Evolutionary conservation across 2,329 filamentous ascomycete genomes (phyloP), one percentile per base, ranked within the genome.

Genomic region (Pseudogymnoascus sp.): DNA sequence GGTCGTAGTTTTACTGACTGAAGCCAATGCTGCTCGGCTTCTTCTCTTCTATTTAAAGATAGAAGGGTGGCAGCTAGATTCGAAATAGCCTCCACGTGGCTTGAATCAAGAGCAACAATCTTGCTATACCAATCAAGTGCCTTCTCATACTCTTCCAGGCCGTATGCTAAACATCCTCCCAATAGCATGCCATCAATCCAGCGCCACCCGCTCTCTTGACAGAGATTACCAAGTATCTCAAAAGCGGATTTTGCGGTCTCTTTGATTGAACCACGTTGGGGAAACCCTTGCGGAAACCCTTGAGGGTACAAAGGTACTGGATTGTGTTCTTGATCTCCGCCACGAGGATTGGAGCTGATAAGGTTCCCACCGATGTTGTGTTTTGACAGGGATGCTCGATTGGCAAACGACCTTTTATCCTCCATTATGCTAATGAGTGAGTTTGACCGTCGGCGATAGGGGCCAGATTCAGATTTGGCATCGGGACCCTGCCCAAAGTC

Each of bases 141-240:
- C 66, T 91, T 88, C 65, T 89, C 83, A 71, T 94, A 96, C 71
- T 91, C 86, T 65, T 91, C 91, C 12, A 97, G 77, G 6, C 90
- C 92, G 76, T 97, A 97, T 59, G 93, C 88, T 63, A 99, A 79
- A 75, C 94, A 97, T 2, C 94, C 94, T 39, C 90, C 91, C 6
- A 97, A 79, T 39, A 97, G 79, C 79, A 97, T 92, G 2, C 94
- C 94, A 71, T 97, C 93, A 61, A 92, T 83, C 94, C 94, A 99
- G 68, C 86, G 83, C 90, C 91, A 94, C 8, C 81, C 82, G 69
- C 88, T 91, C 72, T 93, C 88, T 69, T 89, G 85, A 71, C 91
- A 96, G 6, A 95, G 76, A 66, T 80, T 84, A 14, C 84, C 86
- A 19, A 96, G 79, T 69, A 91, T 84, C 38, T 90, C 84, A 19